Base-by-base conservation (phyloP, 2,329 filamentous ascomycete species). In the Epichloe elymi region DNA sequence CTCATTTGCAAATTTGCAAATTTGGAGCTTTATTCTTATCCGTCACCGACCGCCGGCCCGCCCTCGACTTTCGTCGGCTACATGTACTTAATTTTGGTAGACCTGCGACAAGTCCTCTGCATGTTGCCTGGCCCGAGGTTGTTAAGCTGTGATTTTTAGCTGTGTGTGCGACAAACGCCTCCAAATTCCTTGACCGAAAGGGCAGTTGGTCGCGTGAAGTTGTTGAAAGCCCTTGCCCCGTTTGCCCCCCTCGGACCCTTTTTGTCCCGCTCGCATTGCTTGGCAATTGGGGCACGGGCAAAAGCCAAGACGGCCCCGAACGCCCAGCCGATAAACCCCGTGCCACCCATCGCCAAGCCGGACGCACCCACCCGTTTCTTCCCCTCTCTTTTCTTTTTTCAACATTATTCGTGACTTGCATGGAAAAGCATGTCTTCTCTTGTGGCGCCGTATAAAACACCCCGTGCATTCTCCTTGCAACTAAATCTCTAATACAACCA, bases 161-260 rank as follows among this genome's bases (percentile, higher is more conserved):
- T 6, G 20, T 23, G 20, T 23, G 33, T 26, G 40, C 11, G 35
- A n/a, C 48, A 2, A 2, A 17, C 3, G 7, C 38, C 43, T 47
- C 26, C 43, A 8, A 33, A 51, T 46, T 36, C 12, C 26, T 40
- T 51, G 37, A 17, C 50, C 41, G 50, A 52, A 48, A 19, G 49
- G 55, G 55, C 41, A 57, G 49, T 46, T 46, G 53, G 50, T 57
- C 55, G 55, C 55, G 55, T 57, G 54, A 56, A 56, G 54, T 51
- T 26, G 39, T 44, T 23, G 4, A 14, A 12, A 23, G 23, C 41
- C 41, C 10, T 43, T n/a, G 19, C 10, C 12, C 19, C 26, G 5
- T 23, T 23, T 23, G 20, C 20, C 20, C 20, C 20, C 41, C 23
- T 43, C 19, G 41, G 19, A 7, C 23, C 23, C 23, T 26, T 26